Evolutionary conservation across 495 filamentous ascomycete genomes (phyloP), one percentile per base, ranked within the genome.

Genomic region (Cercophora sp.): DNA sequence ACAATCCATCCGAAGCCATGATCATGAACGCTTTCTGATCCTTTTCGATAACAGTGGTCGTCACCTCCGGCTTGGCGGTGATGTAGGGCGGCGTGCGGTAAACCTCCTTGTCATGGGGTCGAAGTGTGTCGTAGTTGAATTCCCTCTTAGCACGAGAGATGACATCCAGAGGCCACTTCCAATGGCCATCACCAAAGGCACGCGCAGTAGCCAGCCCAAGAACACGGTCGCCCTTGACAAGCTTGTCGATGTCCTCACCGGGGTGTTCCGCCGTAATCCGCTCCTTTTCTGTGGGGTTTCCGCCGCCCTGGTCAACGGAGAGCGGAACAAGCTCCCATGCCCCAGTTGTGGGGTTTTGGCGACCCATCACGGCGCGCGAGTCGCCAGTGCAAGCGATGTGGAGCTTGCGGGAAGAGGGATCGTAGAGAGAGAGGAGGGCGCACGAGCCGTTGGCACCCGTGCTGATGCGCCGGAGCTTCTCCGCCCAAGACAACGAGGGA

Each of bases 1-100:
- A 88, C 25, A 87, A 45, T 4, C 84, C 84, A 54, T 87, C 84
- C 3, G 74, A 77, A 15, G 81, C 84, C 59, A 86, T 67, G 46
- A 88, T 82, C 43, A 86, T 41, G 54, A 87, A 86, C 15, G 78
- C 78, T 0, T 58, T 55, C 20, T 48, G 22, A 1, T 57, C 61
- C 0, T 70, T 57, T 23, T 80, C 62, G 22, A 87, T 70, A 52
- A 69, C 64, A 0, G 72, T 79, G 27, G 76, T 80, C 0, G 76
- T 82, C 31, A 87, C 73, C 5, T 79, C 79, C 1, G 85, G 85
- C 63, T 82, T 74, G 2, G 85, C 84, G 1, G 80, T 86, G 27
- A 86, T 61, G 64, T 87, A 88, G 1, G 84, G 85, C 23, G 84
- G 83, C 0, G 81, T 80, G 24, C 62, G 65, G 48, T 66, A 70